Evolutionary conservation across 2,329 filamentous ascomycete species (phyloP).

Genomic region (Pseudogymnoascus destructans): DNA sequence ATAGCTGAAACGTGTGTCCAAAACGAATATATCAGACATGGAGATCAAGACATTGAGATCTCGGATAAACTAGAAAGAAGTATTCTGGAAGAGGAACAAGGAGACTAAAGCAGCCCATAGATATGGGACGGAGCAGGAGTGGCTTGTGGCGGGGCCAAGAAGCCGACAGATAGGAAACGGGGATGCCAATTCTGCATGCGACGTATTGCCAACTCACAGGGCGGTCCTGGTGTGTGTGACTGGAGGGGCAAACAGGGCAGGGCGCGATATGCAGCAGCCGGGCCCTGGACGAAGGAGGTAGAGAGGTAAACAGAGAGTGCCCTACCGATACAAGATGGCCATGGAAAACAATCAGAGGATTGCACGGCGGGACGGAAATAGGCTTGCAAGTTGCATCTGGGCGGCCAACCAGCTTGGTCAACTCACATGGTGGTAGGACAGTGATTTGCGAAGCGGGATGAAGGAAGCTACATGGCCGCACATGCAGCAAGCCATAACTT

Average conservation of each 20-base stretch:
- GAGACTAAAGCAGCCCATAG: conserved; percentile 1
- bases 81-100: conserved; percentile 6
- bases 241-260: conserved; percentile 1
- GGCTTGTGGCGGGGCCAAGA: neutral
- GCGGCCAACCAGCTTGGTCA: neutral
- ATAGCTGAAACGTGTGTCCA: conserved; percentile 3
- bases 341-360: conserved; percentile 7
- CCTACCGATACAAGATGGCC: conserved; percentile 4
- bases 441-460: conserved; percentile 6
- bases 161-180: conserved; percentile 1
- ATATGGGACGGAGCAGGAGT: neutral
- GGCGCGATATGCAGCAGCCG: conserved; percentile 1
- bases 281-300: neutral
- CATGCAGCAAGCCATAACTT: conserved; percentile 1
- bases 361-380: conserved; percentile 1
- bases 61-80: conserved; percentile 5
- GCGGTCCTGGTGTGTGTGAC: conserved; percentile 5
- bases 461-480: neutral
- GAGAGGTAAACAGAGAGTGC: neutral
- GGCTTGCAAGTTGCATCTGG: conserved; percentile 6
- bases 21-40: conserved; percentile 4
- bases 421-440: conserved; percentile 2
- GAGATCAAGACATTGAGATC: conserved; percentile 7
- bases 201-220: conserved; percentile 6
- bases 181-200: conserved; percentile 7